phyloP scores from a whole-genome alignment of 2,329 filamentous ascomycete genomes.

The Drechslerella dactyloides region DNA sequence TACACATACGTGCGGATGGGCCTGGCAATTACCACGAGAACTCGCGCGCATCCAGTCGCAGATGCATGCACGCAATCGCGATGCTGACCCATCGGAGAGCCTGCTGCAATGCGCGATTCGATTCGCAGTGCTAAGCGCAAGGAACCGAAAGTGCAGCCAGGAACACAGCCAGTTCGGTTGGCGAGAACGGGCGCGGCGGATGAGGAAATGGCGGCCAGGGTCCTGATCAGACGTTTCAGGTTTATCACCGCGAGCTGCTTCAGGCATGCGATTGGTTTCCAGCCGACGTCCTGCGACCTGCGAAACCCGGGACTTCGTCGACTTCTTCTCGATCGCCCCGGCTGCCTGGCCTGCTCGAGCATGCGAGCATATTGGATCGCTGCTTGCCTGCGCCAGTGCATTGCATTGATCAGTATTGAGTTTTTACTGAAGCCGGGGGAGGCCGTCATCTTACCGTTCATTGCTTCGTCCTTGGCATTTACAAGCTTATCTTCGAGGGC shows the following conservation, averaged over 20 bases:
- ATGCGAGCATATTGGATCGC: slow-evolving; percentile 13
- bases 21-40: no score
- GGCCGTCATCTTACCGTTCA: background rate
- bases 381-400: background rate
- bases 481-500: no score
- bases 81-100: background rate
- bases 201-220: slow-evolving; percentile 45
- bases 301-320: slow-evolving; percentile 33
- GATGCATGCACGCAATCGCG: no score
- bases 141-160: background rate
- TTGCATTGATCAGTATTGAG: no score
- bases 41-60: no score
- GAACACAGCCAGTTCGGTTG: background rate
- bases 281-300: slow-evolving; percentile 7
- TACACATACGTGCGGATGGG: no score
- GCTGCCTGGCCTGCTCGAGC: slow-evolving; percentile 27
- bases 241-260: slow-evolving; percentile 45
- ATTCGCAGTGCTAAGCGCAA: background rate
- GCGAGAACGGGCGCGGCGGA: slow-evolving; percentile 14
- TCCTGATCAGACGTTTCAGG: slow-evolving; percentile 50
- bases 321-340: slow-evolving; percentile 48
- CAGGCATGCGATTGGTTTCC: slow-evolving; percentile 29
- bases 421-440: background rate
- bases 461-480: no score
- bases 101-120: background rate